Percentiles rank a stretch among this genome's conserved stretches.
phyloP scores from a whole-genome alignment of 1,139 yeast species.

The Taiozyma sp. region DNA sequence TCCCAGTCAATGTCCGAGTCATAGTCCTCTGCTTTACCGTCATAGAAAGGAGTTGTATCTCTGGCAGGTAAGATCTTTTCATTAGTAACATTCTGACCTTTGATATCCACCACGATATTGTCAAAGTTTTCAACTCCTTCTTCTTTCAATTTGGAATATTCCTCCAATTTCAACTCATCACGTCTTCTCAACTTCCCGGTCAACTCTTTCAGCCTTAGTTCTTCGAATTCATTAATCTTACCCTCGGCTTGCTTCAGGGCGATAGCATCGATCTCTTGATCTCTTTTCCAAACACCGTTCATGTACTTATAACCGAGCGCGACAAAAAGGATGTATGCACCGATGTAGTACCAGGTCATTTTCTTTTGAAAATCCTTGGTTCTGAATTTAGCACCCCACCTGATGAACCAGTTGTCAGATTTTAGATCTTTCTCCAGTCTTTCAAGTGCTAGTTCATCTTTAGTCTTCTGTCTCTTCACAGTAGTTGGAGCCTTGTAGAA shows the following conservation, averaged over 20 bases:
- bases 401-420: constrained; percentile 28
- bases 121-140: constrained; percentile 34
- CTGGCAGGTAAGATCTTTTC: constrained; percentile 56
- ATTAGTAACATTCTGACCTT: constrained; percentile 42
- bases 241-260: constrained; percentile 36
- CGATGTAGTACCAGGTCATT: constrained; percentile 51
- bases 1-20: constrained; percentile 84
- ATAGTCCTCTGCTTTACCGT: constrained; percentile 72
- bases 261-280: constrained; percentile 50
- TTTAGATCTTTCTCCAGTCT: constrained; percentile 28
- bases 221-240: constrained; percentile 51
- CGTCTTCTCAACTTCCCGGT: constrained; percentile 45
- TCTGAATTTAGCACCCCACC: constrained; percentile 45
- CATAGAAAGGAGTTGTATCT: constrained; percentile 84
- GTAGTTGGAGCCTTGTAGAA: constrained; percentile 21
- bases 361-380: constrained; percentile 40
- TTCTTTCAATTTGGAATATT: constrained; percentile 49
- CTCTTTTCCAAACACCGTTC: constrained; percentile 63
- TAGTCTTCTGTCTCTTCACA: constrained; percentile 25
- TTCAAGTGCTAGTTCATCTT: constrained; percentile 28
- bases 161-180: constrained; percentile 48
- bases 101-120: constrained; percentile 45
- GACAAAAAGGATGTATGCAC: constrained; percentile 50
- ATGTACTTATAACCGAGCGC: constrained; percentile 62
- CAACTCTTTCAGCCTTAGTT: constrained; percentile 49